Percentiles rank a stretch among this genome's conserved stretches.
phyloP scores from a whole-genome alignment of 108 stramenopile species.

The Aurantiochytrium sp. region DNA sequence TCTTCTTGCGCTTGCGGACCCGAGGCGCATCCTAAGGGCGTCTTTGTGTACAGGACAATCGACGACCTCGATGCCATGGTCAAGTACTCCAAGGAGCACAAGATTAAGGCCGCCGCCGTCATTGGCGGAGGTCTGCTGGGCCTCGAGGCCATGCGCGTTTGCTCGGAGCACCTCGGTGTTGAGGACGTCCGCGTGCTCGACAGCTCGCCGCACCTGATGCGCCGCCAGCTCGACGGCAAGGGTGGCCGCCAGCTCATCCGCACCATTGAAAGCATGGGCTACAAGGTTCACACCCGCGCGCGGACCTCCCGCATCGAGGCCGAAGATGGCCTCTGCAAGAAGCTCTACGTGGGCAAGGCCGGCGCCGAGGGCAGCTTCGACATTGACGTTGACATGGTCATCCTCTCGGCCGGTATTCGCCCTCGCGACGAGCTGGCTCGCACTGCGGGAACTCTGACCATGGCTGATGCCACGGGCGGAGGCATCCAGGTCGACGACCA shows the following conservation, averaged over 20 bases:
- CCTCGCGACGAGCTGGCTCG: constrained; percentile 81
- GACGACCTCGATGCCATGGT: constrained; percentile 83
- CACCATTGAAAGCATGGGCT: constrained; percentile 81
- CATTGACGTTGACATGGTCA: constrained; percentile 80
- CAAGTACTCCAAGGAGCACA: constrained; percentile 68
- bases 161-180: constrained; percentile 77
- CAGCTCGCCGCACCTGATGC: constrained; percentile 84
- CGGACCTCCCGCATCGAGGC: constrained; percentile 73
- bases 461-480: constrained; percentile 67
- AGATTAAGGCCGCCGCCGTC: constrained; percentile 75
- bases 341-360: constrained; percentile 57
- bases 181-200: constrained; percentile 72
- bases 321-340: constrained; percentile 58
- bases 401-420: constrained; percentile 78
- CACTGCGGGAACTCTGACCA: constrained; percentile 44
- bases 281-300: constrained; percentile 78
- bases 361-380: constrained; percentile 75
- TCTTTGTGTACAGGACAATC: constrained; percentile 88
- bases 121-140: constrained; percentile 84
- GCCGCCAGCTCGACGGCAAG: constrained; percentile 84
- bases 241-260: constrained; percentile 79
- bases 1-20: constrained; percentile 16
- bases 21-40: constrained; percentile 41
- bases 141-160: constrained; percentile 72
- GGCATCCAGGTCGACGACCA: constrained; percentile 78